A percentile compares a stretch with the other conserved stretches of the same genome.
Evolutionary conservation across 2,329 filamentous ascomycete genomes (phyloP).

Genomic region (Colletotrichum australisinense): DNA sequence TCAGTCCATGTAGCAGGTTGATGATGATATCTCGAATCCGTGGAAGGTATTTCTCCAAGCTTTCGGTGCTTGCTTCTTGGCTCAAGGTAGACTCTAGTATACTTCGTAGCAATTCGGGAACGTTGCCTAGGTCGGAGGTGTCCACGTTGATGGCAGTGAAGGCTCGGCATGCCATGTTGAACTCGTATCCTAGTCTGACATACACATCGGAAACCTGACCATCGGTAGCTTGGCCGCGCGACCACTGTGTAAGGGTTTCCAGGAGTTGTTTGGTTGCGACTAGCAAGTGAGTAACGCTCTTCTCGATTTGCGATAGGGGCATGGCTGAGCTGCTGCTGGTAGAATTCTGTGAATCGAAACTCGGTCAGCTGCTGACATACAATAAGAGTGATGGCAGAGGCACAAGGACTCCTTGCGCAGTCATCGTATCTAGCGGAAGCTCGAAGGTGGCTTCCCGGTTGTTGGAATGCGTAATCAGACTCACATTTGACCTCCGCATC

Average conservation of each 20-base stretch:
- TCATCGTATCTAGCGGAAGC: not conserved
- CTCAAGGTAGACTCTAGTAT: constrained; percentile 97
- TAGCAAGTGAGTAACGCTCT: constrained; percentile 96
- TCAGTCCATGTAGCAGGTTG: constrained; percentile 93
- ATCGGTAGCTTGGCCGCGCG: constrained; percentile 89
- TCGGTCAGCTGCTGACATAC: constrained; percentile 14
- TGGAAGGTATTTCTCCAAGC: constrained; percentile 92
- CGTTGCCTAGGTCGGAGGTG: constrained; percentile 91
- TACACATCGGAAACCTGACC: constrained; percentile 98
- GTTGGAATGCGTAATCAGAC: constrained; percentile 45
- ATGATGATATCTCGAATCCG: constrained; percentile 99
- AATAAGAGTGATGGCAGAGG: not conserved
- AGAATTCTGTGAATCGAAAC: constrained; percentile 35
- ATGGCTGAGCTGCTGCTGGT: constrained; percentile 70
- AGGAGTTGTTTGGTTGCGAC: constrained; percentile 98
- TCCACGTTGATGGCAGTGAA: constrained; percentile 98
- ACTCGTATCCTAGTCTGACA: constrained; percentile 96
- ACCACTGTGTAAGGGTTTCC: constrained; percentile 98
- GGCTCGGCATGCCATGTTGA: constrained; percentile 97
- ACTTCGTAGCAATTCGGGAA: constrained; percentile 88
- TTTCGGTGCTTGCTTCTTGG: constrained; percentile 94
- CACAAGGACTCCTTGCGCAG: not conserved
- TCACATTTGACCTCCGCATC: constrained; percentile 68
- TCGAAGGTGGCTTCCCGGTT: not conserved
- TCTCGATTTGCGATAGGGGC: constrained; percentile 94